Percentiles rank a stretch among this genome's conserved stretches.
Evolutionary conservation across 176 grass and related monocot genomes (phyloP).

Genomic region (Areca catechu): DNA sequence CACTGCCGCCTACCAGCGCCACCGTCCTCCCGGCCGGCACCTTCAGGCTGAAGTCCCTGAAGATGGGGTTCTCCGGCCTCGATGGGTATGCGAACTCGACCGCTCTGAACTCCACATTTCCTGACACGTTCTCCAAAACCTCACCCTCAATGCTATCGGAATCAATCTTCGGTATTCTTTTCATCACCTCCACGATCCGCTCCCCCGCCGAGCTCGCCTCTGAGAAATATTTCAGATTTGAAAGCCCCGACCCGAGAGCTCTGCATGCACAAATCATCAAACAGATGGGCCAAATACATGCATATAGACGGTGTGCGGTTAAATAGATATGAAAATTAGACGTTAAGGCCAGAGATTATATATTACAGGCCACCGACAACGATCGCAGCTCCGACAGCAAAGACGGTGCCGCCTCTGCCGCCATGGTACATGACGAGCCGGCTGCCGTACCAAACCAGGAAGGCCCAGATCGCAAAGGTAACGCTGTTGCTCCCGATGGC

Average conservation of each 20-base stretch:
- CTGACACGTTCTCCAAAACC: conserved; percentile 46
- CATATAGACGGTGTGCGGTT: no score
- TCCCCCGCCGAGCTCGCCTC: conserved; percentile 73
- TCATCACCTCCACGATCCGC: conserved; percentile 57
- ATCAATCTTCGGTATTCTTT: conserved; percentile 77
- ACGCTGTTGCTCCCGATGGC: conserved; percentile 88
- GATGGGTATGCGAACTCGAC: conserved; percentile 88
- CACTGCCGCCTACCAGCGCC: conserved; percentile 73
- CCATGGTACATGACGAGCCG: conserved; percentile 93
- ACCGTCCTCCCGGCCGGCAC: conserved; percentile 75
- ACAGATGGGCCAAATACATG: no score
- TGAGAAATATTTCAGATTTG: conserved; percentile 87
- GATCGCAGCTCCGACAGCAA: conserved; percentile 52
- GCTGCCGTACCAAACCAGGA: conserved; percentile 88
- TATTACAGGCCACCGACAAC: conserved; percentile 70
- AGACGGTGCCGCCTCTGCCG: conserved; percentile 68
- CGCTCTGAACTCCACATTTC: conserved; percentile 70
- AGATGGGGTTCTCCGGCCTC: conserved; percentile 62
- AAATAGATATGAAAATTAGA: background rate
- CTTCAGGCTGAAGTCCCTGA: conserved; percentile 63
- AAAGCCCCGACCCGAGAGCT: conserved; percentile 70
- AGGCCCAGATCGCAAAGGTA: conserved; percentile 79
- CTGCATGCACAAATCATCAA: conserved; percentile 18
- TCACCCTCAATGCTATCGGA: conserved; percentile 63
- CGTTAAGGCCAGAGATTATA: background rate